Conservation (phyloP, 2,329 filamentous ascomycete species). For the Penicillium palitans region DNA sequence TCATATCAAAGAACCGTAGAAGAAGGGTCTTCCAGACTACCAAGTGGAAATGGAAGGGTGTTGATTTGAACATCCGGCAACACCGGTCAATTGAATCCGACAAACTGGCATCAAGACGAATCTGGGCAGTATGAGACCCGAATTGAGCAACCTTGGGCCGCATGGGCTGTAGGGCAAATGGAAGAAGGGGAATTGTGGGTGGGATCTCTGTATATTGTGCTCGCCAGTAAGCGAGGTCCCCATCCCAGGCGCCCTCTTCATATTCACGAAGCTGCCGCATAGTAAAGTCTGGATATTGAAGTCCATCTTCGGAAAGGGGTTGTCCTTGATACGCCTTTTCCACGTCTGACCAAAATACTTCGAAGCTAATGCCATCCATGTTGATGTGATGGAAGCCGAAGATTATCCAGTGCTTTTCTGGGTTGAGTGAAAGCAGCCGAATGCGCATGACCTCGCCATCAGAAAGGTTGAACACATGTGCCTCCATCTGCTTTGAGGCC, state of each 20-base stretch:
- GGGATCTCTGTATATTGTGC: constrained; percentile 13
- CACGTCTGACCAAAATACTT: constrained; percentile 49
- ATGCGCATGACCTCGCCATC: constrained; percentile 33
- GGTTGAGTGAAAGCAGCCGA: constrained; percentile 10
- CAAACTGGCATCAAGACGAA: constrained; percentile 8
- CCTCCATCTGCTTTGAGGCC: constrained; percentile 24
- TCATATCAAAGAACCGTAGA: constrained; percentile 33
- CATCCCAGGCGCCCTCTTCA: constrained; percentile 28
- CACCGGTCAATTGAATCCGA: constrained; percentile 16
- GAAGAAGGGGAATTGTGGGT: constrained; percentile 16
- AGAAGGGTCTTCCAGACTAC: constrained; percentile 45
- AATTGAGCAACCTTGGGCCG: constrained; percentile 16
- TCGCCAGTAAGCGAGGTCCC: constrained; percentile 26
- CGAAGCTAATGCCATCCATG: constrained; percentile 51
- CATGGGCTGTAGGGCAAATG: constrained; percentile 13
- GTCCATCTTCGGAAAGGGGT: constrained; percentile 19
- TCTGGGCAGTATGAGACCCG: constrained; percentile 8
- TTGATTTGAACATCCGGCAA: constrained; percentile 30
- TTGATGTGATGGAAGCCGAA: constrained; percentile 52
- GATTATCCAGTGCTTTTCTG: constrained; percentile 43
- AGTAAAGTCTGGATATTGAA: constrained; percentile 43
- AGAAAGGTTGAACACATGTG: constrained; percentile 42
- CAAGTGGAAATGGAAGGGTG: constrained; percentile 52
- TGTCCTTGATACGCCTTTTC: constrained; percentile 44
- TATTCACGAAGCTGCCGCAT: constrained; percentile 31